Conservation (phyloP, 2,329 filamentous ascomycete species). For the Cylindrodendrum hubeiense region DNA sequence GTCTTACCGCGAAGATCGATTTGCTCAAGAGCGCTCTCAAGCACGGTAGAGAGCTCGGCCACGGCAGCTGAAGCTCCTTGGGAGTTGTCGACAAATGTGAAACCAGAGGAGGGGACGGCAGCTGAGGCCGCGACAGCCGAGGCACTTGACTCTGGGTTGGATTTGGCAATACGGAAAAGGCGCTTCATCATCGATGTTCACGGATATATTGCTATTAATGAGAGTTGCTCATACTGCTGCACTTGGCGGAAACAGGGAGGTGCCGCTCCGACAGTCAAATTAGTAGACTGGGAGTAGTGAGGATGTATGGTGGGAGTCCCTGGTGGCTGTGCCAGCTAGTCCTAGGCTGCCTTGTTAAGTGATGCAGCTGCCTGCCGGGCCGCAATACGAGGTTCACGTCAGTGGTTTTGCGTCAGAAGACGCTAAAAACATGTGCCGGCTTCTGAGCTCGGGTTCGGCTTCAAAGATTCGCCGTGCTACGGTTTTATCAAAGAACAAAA, state of each 20-base stretch:
- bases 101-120: slow-evolving; percentile 9
- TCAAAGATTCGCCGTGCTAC: too few species aligned
- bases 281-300: too few species aligned
- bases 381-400: too few species aligned
- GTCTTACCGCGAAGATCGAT: slow-evolving; percentile 12
- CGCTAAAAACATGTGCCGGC: too few species aligned
- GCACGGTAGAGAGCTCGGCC: slow-evolving; percentile 13
- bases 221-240: not conserved
- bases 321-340: too few species aligned
- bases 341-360: too few species aligned
- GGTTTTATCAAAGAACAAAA: too few species aligned
- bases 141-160: slow-evolving; percentile 5
- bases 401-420: too few species aligned
- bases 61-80: slow-evolving; percentile 8
- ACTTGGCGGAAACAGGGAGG: not conserved
- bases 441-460: too few species aligned
- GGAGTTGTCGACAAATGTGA: slow-evolving; percentile 22
- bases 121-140: slow-evolving; percentile 2
- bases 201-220: not conserved
- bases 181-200: slow-evolving; percentile 16
- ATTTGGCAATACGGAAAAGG: slow-evolving; percentile 5
- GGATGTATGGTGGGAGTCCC: too few species aligned
- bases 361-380: too few species aligned
- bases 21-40: slow-evolving; percentile 15
- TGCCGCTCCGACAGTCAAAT: too few species aligned